Base-by-base conservation (phyloP, 2,329 filamentous ascomycete genomes). In the Phialophora macrospora region DNA sequence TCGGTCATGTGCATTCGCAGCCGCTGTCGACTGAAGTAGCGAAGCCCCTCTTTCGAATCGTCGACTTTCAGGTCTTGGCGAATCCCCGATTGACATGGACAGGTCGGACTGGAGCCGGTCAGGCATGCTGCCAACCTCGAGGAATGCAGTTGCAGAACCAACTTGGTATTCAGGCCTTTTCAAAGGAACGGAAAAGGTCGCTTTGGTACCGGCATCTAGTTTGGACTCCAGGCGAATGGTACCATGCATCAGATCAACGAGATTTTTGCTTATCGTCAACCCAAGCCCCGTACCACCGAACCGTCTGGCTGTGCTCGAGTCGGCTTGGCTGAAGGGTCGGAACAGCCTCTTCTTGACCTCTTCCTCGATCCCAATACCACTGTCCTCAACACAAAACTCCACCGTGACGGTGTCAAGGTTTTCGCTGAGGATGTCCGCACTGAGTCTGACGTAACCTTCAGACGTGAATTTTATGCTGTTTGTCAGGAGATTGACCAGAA, bases 241-340 rank as follows among this genome's bases (percentile, higher is more conserved):
- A 6, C 91, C 91, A 65, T 86, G 86, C 91, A 95, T 94, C 28
- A 94, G 46, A 65, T 93, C 89, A 2, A 94, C 83, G 5, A 93
- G 81, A 46, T 92, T 92, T 76, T 93, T 93, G 78, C 87, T 91
- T 70, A 94, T 94, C 1, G 90, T 92, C 67, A 94, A 77, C 0
- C 91, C 91, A 0, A 94, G 79, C 0, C 90, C 91, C 0, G 90
- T 93, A 0, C 91, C 91, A 46, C 90, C 90, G 75, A 92, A 93
- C n/a, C 87, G 84, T 60, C 90, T 82, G 20, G 90, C 90, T 0
- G 91, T 93, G 3, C 90, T 93, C 0, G 90, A 87, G 73, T 94
- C 91, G 4, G 90, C 91, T 76, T 95, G 91, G 67, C 88, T 91
- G 76, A 94, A 95, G 0, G 91, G 91, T 69, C 89, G 88, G 78